Conservation (phyloP, 352 stramenopile species). For the Phytophthora sp. region DNA sequence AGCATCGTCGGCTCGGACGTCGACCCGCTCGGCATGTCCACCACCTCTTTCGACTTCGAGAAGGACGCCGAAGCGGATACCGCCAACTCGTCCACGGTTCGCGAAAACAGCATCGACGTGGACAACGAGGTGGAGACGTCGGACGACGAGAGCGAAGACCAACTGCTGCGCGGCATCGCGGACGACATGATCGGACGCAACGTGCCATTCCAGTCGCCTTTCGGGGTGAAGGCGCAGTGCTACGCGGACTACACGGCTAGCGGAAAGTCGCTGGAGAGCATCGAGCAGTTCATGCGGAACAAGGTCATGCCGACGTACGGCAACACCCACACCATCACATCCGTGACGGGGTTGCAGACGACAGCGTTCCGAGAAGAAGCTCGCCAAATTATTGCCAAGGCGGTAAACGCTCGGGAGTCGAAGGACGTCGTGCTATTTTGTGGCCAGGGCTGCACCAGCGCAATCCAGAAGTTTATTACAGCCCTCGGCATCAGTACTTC, state of each 20-base stretch:
- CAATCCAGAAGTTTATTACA: constrained; percentile 81
- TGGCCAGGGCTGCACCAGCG: constrained; percentile 86
- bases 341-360: constrained; percentile 73
- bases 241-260: constrained; percentile 97
- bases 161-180: constrained; percentile 42
- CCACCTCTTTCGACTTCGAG: constrained; percentile 25
- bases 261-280: constrained; percentile 82
- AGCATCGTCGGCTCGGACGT: constrained; percentile 22
- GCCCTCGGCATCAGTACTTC: constrained; percentile 60
- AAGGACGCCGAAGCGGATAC: constrained; percentile 5
- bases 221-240: constrained; percentile 77
- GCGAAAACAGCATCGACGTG: constrained; percentile 18
- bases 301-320: constrained; percentile 95
- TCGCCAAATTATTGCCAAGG: constrained; percentile 93
- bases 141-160: constrained; percentile 22
- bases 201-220: constrained; percentile 64
- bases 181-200: constrained; percentile 56
- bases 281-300: constrained; percentile 92
- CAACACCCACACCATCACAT: constrained; percentile 96
- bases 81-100: constrained; percentile 19
- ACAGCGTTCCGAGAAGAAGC: constrained; percentile 96
- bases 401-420: constrained; percentile 82
- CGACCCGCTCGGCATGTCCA: constrained; percentile 20
- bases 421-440: constrained; percentile 96
- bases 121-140: constrained; percentile 21